Evolutionary conservation across 1,284 basidiomycete species (phyloP).

Genomic region (Marasmius fiardii): DNA sequence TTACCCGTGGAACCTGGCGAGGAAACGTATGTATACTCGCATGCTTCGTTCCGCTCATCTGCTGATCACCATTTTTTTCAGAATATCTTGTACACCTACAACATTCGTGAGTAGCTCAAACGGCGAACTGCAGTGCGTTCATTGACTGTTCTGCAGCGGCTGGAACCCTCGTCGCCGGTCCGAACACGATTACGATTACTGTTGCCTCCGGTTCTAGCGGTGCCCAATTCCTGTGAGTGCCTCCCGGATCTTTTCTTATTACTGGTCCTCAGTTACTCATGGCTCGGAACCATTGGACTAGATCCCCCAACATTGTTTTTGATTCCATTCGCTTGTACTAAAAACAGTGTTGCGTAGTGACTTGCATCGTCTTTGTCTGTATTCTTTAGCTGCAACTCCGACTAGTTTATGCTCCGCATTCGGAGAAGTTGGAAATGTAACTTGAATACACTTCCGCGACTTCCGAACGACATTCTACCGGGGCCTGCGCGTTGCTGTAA

Average conservation of each 20-base stretch:
- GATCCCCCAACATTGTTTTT: constrained; percentile 31
- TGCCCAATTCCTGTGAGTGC: constrained; percentile 26
- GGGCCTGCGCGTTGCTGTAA: no score
- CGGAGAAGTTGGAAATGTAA: no score
- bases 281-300: constrained; percentile 7
- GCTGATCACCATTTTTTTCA: constrained; percentile 8
- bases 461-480: no score
- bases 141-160: constrained; percentile 17
- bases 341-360: no score
- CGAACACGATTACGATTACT: constrained; percentile 24
- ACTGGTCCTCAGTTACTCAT: not conserved
- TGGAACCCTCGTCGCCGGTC: constrained; percentile 26
- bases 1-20: constrained; percentile 22
- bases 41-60: not conserved
- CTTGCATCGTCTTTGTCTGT: no score
- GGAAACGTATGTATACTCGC: constrained; percentile 25
- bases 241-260: not conserved
- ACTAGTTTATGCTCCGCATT: no score
- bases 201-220: constrained; percentile 31
- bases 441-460: no score
- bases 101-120: constrained; percentile 26
- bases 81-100: constrained; percentile 31
- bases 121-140: no score
- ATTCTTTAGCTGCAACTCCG: no score
- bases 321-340: constrained; percentile 19